A percentile compares a stretch with the other conserved stretches of the same genome.
Conservation (phyloP, 2,329 filamentous ascomycete genomes). For the Trichoderma polysporum region DNA sequence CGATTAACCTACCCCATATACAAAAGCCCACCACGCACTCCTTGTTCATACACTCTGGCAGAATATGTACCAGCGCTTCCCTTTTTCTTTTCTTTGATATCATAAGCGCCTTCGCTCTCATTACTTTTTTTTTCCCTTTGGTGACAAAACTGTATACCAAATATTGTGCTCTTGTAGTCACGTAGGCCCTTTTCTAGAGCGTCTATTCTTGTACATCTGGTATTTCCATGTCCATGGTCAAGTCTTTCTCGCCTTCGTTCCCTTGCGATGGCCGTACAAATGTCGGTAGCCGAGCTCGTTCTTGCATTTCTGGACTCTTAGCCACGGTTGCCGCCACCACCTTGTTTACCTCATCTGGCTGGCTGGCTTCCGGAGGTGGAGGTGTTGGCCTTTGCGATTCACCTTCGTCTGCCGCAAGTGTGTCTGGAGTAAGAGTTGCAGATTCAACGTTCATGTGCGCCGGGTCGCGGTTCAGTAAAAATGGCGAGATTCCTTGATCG, state of each 20-base stretch:
- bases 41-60: not conserved
- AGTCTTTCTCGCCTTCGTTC: slow-evolving; percentile 25
- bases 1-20: not conserved
- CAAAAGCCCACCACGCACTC: not conserved
- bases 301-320: slow-evolving; percentile 46
- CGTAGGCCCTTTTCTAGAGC: not conserved
- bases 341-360: not conserved
- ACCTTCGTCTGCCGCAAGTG: slow-evolving; percentile 26
- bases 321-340: slow-evolving; percentile 13
- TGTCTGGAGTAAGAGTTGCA: slow-evolving; percentile 29
- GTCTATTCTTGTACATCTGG: slow-evolving; percentile 24
- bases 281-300: slow-evolving; percentile 34
- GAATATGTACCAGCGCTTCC: not conserved
- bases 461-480: slow-evolving; percentile 21
- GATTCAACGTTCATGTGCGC: slow-evolving; percentile 28
- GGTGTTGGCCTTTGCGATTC: slow-evolving; percentile 15
- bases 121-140: not conserved
- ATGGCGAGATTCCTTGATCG: slow-evolving; percentile 21
- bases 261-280: slow-evolving; percentile 28
- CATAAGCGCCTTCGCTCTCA: not conserved
- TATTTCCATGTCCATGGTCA: slow-evolving; percentile 41
- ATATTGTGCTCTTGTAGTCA: not conserved
- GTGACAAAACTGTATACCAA: not conserved
- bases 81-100: not conserved
- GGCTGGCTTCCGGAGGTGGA: not conserved